phyloP scores from a whole-genome alignment of 2,329 filamentous ascomycete species.

The Fulvia fulva region DNA sequence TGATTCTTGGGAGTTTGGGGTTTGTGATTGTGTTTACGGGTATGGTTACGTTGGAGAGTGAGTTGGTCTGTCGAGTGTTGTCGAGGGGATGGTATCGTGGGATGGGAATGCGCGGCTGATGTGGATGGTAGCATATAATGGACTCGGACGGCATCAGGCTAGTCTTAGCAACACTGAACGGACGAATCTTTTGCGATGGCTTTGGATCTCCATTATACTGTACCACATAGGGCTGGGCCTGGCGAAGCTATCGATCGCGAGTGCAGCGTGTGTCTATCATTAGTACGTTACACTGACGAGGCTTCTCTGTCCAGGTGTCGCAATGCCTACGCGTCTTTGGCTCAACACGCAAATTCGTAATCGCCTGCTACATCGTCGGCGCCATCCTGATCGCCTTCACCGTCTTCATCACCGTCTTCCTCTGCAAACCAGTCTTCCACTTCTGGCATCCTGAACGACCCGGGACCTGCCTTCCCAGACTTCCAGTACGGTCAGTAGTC shows the following conservation, averaged over 20 bases:
- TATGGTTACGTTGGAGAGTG: neutral
- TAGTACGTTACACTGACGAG: neutral
- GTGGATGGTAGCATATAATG: constrained; percentile 9
- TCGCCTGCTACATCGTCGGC: neutral
- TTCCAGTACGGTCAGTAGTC: constrained; percentile 20
- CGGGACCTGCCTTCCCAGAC: constrained; percentile 17
- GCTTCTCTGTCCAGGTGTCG: neutral
- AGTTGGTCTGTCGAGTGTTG: neutral
- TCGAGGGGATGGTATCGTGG: no score
- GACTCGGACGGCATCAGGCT: constrained; percentile 14
- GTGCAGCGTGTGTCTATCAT: neutral
- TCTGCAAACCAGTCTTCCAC: neutral
- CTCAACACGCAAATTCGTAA: constrained; percentile 6
- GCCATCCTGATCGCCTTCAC: neutral
- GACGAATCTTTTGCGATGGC: neutral
- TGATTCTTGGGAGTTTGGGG: neutral
- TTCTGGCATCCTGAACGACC: constrained; percentile 21
- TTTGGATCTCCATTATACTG: constrained; percentile 12
- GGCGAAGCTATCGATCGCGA: constrained; percentile 5
- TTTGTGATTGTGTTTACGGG: constrained; percentile 1
- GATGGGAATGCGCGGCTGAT: neutral
- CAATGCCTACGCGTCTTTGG: constrained; percentile 15
- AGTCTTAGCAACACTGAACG: constrained; percentile 5
- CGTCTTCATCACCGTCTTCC: neutral
- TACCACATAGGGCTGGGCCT: constrained; percentile 8